phyloP scores from a whole-genome alignment of 345 rosid genomes.

The Anacardium occidentale region DNA sequence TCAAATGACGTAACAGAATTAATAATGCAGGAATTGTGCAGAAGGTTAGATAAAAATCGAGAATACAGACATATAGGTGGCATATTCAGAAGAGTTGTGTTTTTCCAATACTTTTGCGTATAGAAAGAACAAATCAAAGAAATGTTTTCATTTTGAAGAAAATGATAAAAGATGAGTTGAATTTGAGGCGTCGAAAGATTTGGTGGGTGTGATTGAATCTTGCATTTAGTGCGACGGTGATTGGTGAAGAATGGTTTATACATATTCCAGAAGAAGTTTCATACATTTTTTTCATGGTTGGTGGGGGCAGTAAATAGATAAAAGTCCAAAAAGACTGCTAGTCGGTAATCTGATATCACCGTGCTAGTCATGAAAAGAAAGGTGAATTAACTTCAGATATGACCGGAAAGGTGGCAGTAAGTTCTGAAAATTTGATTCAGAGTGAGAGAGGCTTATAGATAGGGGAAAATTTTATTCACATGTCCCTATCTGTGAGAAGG shows the following conservation, averaged over 20 bases:
- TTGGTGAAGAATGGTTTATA: not conserved
- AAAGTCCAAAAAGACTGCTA: conserved; percentile 15
- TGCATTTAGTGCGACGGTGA: not conserved
- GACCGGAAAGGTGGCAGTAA: not conserved
- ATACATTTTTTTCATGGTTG: not conserved
- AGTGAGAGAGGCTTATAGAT: not conserved
- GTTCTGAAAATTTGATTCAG: too few species aligned
- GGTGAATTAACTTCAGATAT: not conserved
- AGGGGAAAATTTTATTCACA: too few species aligned
- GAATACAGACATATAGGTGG: not conserved
- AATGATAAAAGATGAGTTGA: not conserved
- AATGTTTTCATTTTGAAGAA: not conserved
- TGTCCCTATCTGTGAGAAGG: too few species aligned
- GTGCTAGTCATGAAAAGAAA: not conserved
- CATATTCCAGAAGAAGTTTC: not conserved
- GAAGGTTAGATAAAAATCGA: not conserved
- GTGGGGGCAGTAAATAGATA: not conserved
- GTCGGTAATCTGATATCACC: too few species aligned
- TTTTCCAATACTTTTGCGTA: not conserved
- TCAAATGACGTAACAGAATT: too few species aligned
- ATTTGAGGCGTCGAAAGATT: not conserved
- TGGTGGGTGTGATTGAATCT: not conserved
- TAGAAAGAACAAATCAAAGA: not conserved
- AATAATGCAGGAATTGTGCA: too few species aligned
- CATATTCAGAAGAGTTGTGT: not conserved